Conservation (phyloP, 306 rosid genomes). For the Medicago ruthenica region DNA sequence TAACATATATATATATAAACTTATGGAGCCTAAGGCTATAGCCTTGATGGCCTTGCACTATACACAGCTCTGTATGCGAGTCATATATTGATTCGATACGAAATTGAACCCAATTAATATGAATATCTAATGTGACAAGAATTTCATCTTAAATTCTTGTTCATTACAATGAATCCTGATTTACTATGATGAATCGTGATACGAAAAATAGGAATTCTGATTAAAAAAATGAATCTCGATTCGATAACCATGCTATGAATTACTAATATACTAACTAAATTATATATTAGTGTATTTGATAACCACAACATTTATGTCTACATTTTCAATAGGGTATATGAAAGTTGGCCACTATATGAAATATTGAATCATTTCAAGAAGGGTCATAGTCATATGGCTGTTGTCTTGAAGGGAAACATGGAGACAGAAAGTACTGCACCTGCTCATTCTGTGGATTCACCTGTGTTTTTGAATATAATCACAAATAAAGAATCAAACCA, state of each 20-base stretch:
- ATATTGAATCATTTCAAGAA: conserved; percentile 69
- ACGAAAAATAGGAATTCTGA: neutral
- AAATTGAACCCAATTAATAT: no score
- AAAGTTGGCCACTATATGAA: conserved; percentile 78
- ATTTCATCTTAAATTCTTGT: no score
- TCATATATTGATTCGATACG: no score
- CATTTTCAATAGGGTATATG: conserved; percentile 62
- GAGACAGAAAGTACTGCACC: conserved; percentile 30
- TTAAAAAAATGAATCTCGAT: neutral
- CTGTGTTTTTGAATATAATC: conserved; percentile 30
- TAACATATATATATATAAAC: no score
- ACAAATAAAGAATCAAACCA: conserved; percentile 37
- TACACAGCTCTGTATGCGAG: no score
- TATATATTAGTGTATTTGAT: no score
- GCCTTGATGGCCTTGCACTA: no score
- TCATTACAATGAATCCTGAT: no score
- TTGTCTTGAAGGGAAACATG: conserved; percentile 59
- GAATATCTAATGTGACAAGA: no score
- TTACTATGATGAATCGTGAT: no score
- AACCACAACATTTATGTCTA: no score
- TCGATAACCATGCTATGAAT: neutral
- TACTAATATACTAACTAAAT: neutral
- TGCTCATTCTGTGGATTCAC: conserved; percentile 34
- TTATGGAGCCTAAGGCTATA: no score
- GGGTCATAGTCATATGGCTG: conserved; percentile 89